Conservation (phyloP, 2,329 filamentous ascomycete species). For the Pseudopyricularia javanii region DNA sequence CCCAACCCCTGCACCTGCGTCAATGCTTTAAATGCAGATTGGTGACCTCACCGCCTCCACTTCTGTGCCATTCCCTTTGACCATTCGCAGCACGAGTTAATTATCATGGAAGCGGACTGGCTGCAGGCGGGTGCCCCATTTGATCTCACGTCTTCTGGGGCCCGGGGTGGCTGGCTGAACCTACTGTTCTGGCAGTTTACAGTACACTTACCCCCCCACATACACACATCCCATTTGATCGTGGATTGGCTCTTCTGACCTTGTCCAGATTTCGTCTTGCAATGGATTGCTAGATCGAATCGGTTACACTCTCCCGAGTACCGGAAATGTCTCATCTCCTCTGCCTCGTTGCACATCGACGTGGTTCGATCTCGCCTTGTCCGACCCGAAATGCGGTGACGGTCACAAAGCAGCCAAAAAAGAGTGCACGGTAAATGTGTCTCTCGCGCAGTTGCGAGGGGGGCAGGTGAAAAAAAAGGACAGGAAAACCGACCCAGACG, state of each 20-base stretch:
- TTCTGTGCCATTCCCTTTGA: background rate
- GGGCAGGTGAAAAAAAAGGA: background rate
- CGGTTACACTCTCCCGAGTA: background rate
- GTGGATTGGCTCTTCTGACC: too few species aligned
- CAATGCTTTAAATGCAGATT: conserved; percentile 25
- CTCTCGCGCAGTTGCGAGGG: background rate
- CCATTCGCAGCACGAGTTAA: background rate
- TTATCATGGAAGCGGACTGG: too few species aligned
- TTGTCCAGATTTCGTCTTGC: too few species aligned
- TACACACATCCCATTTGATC: too few species aligned
- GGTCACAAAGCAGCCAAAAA: background rate
- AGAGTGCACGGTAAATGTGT: background rate
- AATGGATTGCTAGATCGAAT: background rate
- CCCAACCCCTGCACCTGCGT: conserved; percentile 21
- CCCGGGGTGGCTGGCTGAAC: too few species aligned
- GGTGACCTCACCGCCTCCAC: background rate
- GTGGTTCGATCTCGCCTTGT: background rate
- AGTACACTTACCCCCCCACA: too few species aligned
- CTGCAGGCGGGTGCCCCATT: too few species aligned
- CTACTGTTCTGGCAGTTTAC: too few species aligned
- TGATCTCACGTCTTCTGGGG: too few species aligned
- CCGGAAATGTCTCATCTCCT: background rate
- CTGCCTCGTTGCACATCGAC: background rate
- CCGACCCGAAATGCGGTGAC: background rate
- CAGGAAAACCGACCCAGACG: background rate